Conservation (phyloP, 768 basidiomycete species). For the Phallus indusiatus region DNA sequence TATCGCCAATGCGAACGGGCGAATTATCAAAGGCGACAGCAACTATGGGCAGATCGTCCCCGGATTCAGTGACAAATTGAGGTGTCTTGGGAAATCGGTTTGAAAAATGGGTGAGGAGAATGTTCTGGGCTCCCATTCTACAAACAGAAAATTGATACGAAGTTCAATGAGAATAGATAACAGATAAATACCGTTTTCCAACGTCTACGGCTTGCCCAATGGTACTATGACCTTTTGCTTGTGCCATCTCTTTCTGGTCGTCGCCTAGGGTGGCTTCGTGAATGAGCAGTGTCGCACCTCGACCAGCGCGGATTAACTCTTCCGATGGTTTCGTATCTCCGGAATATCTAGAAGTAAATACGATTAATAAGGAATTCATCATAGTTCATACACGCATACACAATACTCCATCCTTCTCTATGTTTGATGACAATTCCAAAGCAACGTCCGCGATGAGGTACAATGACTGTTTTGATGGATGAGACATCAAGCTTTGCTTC, state of each 20-base stretch:
- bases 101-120: slow-evolving; percentile 94
- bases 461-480: slow-evolving; percentile 57
- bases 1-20: slow-evolving; percentile 58
- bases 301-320: slow-evolving; percentile 53
- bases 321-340: slow-evolving; percentile 81
- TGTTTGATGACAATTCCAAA: slow-evolving; percentile 66
- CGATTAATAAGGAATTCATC: background rate
- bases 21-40: slow-evolving; percentile 79
- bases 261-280: slow-evolving; percentile 94
- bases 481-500: slow-evolving; percentile 46
- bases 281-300: slow-evolving; percentile 69
- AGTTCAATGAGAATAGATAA: background rate
- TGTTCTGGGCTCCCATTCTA: slow-evolving; percentile 78
- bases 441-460: slow-evolving; percentile 62
- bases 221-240: slow-evolving; percentile 78
- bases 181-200: slow-evolving; percentile 47
- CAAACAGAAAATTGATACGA: background rate
- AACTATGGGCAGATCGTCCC: slow-evolving; percentile 34
- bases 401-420: slow-evolving; percentile 65
- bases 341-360: slow-evolving; percentile 49
- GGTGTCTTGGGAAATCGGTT: slow-evolving; percentile 88
- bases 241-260: slow-evolving; percentile 65
- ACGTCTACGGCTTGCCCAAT: slow-evolving; percentile 79
- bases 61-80: slow-evolving; percentile 25
- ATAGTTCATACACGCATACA: slow-evolving; percentile 34